Conservation (phyloP, 352 stramenopile genomes). For the Pythium scleroteichum region DNA sequence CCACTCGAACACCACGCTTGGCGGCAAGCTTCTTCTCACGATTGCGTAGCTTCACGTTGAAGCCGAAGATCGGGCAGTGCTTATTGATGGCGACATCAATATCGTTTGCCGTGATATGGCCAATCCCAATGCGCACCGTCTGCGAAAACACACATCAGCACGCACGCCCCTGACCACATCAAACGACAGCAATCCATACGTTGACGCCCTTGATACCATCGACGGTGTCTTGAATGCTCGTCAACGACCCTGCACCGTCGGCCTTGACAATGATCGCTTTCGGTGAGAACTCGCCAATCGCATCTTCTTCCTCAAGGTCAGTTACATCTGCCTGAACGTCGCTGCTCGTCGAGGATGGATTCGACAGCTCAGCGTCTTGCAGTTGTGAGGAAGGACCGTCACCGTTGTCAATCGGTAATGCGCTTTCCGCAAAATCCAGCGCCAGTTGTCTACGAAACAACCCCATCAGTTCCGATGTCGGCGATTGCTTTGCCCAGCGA, state of each 20-base stretch:
- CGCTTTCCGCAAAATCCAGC: slow-evolving; percentile 67
- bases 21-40: slow-evolving; percentile 62
- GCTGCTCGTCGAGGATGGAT: not conserved
- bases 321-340: not conserved
- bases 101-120: slow-evolving; percentile 73
- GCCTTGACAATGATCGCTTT: slow-evolving; percentile 83
- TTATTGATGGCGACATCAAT: slow-evolving; percentile 81
- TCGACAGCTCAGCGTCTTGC: slow-evolving; percentile 9
- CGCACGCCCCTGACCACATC: not conserved
- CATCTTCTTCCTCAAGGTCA: not conserved
- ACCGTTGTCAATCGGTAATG: slow-evolving; percentile 39
- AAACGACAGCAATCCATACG: slow-evolving; percentile 35
- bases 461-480: not conserved
- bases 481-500: not conserved
- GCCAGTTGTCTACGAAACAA: slow-evolving; percentile 51
- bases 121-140: slow-evolving; percentile 80
- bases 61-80: slow-evolving; percentile 83
- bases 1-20: slow-evolving; percentile 58
- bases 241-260: slow-evolving; percentile 73
- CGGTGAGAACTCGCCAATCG: slow-evolving; percentile 36
- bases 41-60: slow-evolving; percentile 72
- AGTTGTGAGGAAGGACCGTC: slow-evolving; percentile 1
- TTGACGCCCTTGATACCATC: slow-evolving; percentile 51
- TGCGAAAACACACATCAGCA: slow-evolving; percentile 21
- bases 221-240: slow-evolving; percentile 83